Base-by-base conservation (phyloP, 306 rosid genomes). In the Fagus sylvatica region DNA sequence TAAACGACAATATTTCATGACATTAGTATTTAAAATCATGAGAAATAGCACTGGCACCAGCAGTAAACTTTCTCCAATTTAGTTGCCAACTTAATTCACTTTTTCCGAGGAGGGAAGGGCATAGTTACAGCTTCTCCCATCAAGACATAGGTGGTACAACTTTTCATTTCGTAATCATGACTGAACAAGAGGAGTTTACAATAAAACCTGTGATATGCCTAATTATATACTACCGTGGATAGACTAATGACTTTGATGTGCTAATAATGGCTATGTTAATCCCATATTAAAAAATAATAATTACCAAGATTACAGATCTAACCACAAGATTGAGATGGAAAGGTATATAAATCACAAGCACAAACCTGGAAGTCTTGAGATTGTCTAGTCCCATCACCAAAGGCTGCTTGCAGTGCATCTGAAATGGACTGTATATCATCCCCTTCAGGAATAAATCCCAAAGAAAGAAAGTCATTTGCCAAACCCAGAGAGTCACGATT, bases 371-470 rank as follows among this genome's bases (percentile, higher is more conserved):
- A 95, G 89, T 95, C 98, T 81, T 88, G 89, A 77, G 97, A 90
- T 71, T 81, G 90, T 82, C 86, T 41, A 28, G 80, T 81, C 74
- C 82, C 77, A 62, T 84, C 85, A 33, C 86, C 82, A 77, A 93
- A 91, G 71, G 98, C 87, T 84, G 90, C 84, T 69, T 76, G 81
- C 84, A 95, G 79, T 6, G 96, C 90, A 86, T 84, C 88, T 78
- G 98, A 85, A 85, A 95, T 96, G 53, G 84, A 73, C 74, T 81
- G 88, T 60, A 90, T 55, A 73, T 91, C 91, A 71, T 80, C 88
- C 75, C 89, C 98, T 86, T 95, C 99, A 83, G 97, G 96, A 81
- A 95, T 74, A 79, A 95, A 95, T 91, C 98, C 99, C 90, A 93
- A 84, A 46, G 98, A 95, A 81, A 93, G 96, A 77, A 88, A 95